Percentiles rank a stretch among this genome's conserved stretches.
phyloP scores from a whole-genome alignment of 164 flowering plant genomes.

The Aristolochia contorta region DNA sequence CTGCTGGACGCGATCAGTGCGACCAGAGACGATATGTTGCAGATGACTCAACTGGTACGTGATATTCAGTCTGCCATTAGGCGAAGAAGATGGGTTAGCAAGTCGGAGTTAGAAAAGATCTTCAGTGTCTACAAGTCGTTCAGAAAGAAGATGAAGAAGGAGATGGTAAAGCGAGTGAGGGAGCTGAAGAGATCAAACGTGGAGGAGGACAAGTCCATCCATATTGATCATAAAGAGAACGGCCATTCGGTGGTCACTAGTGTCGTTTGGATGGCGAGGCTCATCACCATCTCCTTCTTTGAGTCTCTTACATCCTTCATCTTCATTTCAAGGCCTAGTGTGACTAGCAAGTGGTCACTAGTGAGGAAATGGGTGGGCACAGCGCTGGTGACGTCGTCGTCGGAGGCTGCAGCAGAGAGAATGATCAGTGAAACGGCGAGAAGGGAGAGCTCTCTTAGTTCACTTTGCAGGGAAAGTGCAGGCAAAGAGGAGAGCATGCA shows the following conservation, averaged over 20 bases:
- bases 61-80: neutral
- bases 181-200: neutral
- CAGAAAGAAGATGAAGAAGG: slow-evolving; percentile 1
- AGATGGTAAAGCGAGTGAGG: neutral
- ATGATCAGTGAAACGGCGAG: neutral
- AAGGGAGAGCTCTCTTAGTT: neutral
- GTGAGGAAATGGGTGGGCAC: neutral
- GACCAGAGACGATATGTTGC: neutral
- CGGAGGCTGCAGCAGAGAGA: neutral
- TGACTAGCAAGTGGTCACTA: neutral
- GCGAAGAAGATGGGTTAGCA: neutral
- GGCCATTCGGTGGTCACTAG: neutral
- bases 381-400: neutral
- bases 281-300: neutral
- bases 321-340: neutral
- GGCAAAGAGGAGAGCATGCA: neutral
- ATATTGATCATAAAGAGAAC: neutral
- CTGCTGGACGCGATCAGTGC: neutral
- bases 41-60: neutral
- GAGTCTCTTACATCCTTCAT: neutral
- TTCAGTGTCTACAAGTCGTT: neutral
- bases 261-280: neutral
- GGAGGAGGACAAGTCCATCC: neutral
- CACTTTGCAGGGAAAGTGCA: neutral
- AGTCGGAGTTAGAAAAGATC: neutral